A percentile compares a stretch with the other conserved stretches of the same genome.
phyloP scores from a whole-genome alignment of 345 rosid genomes.

The Murraya koenigii region DNA sequence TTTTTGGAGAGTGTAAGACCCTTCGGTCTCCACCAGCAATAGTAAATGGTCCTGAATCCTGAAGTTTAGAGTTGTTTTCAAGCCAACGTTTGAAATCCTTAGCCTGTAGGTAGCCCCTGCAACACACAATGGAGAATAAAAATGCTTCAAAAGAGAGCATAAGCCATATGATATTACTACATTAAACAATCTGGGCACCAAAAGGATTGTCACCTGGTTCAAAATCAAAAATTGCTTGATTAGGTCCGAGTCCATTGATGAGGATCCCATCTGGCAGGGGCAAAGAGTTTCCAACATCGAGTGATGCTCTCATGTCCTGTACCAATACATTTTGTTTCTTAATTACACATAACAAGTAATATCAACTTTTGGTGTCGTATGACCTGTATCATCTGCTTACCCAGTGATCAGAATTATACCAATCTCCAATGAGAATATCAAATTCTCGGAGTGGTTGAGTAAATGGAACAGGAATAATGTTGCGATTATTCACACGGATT shows the following conservation, averaged over 20 bases:
- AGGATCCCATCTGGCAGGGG: constrained; percentile 24
- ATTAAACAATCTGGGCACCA: not conserved
- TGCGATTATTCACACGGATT: constrained; percentile 20
- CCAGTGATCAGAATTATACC: constrained; percentile 23
- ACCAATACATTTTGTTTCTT: not conserved
- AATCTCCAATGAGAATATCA: constrained; percentile 32
- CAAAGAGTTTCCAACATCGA: constrained; percentile 22
- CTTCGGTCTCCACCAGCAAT: constrained; percentile 44
- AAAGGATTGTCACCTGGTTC: constrained; percentile 17
- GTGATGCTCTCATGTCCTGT: constrained; percentile 20
- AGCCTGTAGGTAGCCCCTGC: constrained; percentile 32
- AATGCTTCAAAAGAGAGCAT: not conserved
- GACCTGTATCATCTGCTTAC: not conserved
- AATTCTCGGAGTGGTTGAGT: constrained; percentile 21
- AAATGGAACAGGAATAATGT: constrained; percentile 22
- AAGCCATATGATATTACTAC: not conserved
- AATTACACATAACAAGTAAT: not conserved
- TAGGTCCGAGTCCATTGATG: constrained; percentile 27
- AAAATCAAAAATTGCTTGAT: constrained; percentile 17
- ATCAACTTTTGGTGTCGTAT: not conserved
- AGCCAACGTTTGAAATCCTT: constrained; percentile 40
- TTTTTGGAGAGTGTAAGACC: constrained; percentile 36
- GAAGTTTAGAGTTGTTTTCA: constrained; percentile 30
- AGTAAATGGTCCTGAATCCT: constrained; percentile 29
- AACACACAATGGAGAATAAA: not conserved